Evolutionary conservation across 2,329 filamentous ascomycete genomes (phyloP), one percentile per base, ranked within the genome.

Genomic region (Fusarium setosum): DNA sequence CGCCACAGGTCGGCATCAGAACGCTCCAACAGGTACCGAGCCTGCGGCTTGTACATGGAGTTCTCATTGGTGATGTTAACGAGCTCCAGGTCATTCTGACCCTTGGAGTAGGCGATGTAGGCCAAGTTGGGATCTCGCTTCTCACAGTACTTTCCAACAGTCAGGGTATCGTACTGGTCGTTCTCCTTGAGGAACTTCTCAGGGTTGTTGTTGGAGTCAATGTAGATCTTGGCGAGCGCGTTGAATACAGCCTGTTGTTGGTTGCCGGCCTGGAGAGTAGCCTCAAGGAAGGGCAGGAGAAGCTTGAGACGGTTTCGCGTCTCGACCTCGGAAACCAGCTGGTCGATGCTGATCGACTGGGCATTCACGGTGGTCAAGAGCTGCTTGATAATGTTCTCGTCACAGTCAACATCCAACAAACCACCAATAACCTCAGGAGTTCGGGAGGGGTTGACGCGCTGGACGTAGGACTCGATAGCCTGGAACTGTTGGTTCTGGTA

Each of bases 401-500:
- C 96, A 72, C 96, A 99, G 75, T 99, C 96, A 52, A 99, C 96
- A 74, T 99, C 96, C 47, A 99, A 85, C 29, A 99, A 84, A 32
- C 94, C 96, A 71, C 96, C 96, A 69, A 99, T 89, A 62, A 99
- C 96, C 57, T 94, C 92, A 6, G 96, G 96, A 6, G 96, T 96
- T 72, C 96, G 86, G 15, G 91, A 85, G 6, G 96, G 94, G 81
- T 99, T 99, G 71, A 99, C 94, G 41, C 93, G 91, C 83, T 99
- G 96, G 24, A 99, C 96, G 72, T 99, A 99, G 10, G 96, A 90
- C 82, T 99, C 96, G 68, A 99, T 99, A 1, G 96, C 97, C 82
- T 97, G 94, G 87, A 97, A 99, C 76, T 98, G 95, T 80, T 99
- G 95, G 81, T 97, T 97, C 85, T 98, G 96, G 84, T 99, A 99